Evolutionary conservation across 73 alveolate genomes (phyloP).

Genomic region (Tetrahymena malaccensis): DNA sequence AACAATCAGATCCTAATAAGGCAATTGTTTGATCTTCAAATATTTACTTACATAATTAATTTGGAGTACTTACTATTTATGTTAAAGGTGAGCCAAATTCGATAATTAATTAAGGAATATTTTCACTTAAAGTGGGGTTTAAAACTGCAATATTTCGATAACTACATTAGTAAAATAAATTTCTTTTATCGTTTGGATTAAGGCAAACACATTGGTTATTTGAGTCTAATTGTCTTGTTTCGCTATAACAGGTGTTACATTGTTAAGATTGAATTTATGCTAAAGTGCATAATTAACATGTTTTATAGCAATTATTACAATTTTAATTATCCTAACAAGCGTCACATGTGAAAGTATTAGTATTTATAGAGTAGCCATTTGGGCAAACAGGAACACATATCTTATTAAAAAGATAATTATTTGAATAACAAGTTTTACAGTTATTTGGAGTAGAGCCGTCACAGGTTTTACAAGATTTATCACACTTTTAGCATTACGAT

Average conservation of each 20-base stretch:
- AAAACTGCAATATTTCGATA: neutral
- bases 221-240: neutral
- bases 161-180: neutral
- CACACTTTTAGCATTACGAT: neutral
- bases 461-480: neutral
- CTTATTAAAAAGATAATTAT: too few relatives aligned
- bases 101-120: neutral
- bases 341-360: neutral
- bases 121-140: neutral
- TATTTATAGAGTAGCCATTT: neutral
- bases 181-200: neutral
- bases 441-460: neutral
- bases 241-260: neutral
- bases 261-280: neutral
- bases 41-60: neutral
- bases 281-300: neutral
- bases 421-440: neutral
- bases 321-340: neutral
- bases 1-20: neutral
- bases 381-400: neutral
- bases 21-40: neutral
- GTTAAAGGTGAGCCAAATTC: neutral
- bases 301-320: neutral
- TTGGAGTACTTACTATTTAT: neutral
- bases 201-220: neutral